These are phyloP conservation scores for Picochlorum sp. DNA, from an alignment of 139 green algal species.

Conservation along the genomic window DNA sequence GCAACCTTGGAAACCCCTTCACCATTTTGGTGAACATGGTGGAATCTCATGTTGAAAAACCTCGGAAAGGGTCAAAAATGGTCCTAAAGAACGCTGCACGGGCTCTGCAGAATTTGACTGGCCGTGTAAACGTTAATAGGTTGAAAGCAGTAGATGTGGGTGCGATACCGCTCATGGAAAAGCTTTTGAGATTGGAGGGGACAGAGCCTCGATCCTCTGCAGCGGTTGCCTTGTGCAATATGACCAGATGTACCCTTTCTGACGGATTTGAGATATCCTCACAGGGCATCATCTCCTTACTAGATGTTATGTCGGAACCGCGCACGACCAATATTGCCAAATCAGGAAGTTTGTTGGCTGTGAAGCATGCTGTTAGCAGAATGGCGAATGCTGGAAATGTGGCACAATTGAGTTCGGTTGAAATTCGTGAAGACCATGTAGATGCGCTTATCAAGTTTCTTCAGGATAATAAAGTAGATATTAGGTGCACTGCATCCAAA, in stretches of 20 bases:
- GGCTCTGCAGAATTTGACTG: constrained; percentile 26
- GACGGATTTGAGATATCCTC: neutral
- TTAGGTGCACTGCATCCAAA: neutral
- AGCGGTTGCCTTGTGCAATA: neutral
- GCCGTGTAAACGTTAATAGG: neutral
- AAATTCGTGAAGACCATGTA: neutral
- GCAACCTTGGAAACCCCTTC: neutral
- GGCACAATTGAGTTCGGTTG: neutral
- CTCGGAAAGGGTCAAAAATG: neutral
- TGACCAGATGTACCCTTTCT: neutral
- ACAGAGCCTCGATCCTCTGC: neutral
- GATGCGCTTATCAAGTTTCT: neutral
- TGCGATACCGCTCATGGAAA: constrained; percentile 2
- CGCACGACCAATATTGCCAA: neutral
- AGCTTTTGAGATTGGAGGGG: constrained; percentile 6
- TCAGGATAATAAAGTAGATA: neutral
- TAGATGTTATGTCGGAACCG: neutral
- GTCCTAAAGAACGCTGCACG: constrained; percentile 27
- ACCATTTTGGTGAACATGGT: neutral
- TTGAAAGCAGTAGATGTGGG: neutral
- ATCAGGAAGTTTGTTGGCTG: neutral
- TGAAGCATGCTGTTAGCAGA: neutral
- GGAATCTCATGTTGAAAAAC: neutral
- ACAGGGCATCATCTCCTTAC: neutral
- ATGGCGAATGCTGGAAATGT: no score